phyloP scores from a whole-genome alignment of 768 basidiomycete species.

The Leccinum truebloodii region DNA sequence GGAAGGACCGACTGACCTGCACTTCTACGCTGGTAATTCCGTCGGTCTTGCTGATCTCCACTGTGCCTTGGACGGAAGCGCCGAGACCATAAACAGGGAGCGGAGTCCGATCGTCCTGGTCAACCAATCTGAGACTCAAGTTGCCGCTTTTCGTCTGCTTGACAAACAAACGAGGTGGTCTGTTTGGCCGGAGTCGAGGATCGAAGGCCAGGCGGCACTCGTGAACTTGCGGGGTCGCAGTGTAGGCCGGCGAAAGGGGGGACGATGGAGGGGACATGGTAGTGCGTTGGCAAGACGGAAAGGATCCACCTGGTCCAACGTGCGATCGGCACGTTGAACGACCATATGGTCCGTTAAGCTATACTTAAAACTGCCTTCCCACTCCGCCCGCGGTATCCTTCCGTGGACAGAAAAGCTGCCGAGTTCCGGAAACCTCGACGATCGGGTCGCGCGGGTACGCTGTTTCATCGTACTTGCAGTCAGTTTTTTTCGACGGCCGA shows the following conservation, averaged over 20 bases:
- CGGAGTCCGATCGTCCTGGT: slow-evolving; percentile 49
- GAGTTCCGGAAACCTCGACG: not conserved
- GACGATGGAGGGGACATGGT: slow-evolving; percentile 50
- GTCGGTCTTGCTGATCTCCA: slow-evolving; percentile 57
- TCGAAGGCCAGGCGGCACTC: slow-evolving; percentile 56
- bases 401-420: slow-evolving; percentile 3
- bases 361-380: slow-evolving; percentile 38
- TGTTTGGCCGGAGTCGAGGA: slow-evolving; percentile 36
- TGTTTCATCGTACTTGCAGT: not conserved
- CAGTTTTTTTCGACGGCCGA: not conserved
- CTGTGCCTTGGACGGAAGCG: slow-evolving; percentile 52
- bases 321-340: slow-evolving; percentile 20
- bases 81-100: slow-evolving; percentile 61
- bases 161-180: slow-evolving; percentile 50
- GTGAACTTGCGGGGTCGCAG: slow-evolving; percentile 51
- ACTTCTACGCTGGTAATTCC: slow-evolving; percentile 62
- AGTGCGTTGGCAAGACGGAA: slow-evolving; percentile 23
- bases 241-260: slow-evolving; percentile 50
- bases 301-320: slow-evolving; percentile 12
- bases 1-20: slow-evolving; percentile 42
- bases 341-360: slow-evolving; percentile 33
- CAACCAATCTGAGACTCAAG: slow-evolving; percentile 49
- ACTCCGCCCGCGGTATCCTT: slow-evolving; percentile 28
- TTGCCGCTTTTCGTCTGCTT: slow-evolving; percentile 61
- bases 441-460: not conserved